Conservation (phyloP, 2,329 filamentous ascomycete genomes). For the Bipolaris bicolor region DNA sequence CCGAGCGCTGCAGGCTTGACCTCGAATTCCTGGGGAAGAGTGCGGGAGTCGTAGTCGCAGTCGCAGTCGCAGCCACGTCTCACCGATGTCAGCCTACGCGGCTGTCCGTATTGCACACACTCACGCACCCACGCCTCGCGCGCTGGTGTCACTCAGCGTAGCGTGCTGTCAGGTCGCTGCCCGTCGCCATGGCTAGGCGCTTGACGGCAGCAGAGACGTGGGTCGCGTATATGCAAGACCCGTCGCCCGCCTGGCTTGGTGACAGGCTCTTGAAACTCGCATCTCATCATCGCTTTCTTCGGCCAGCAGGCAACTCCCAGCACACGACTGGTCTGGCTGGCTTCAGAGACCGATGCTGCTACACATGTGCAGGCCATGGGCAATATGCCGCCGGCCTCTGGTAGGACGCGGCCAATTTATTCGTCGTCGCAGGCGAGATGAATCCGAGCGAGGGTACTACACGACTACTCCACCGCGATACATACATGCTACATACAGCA, state of each 20-base stretch:
- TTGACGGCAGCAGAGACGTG: constrained; percentile 25
- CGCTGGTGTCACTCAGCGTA: constrained; percentile 12
- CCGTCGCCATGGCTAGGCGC: constrained; percentile 33
- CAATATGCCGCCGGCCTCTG: constrained; percentile 25
- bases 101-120: not conserved
- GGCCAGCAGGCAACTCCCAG: constrained; percentile 12
- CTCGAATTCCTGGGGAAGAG: constrained; percentile 18
- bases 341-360: constrained; percentile 23
- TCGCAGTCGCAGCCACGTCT: constrained; percentile 3
- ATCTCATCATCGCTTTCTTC: constrained; percentile 22
- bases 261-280: constrained; percentile 32
- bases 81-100: constrained; percentile 11
- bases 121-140: not conserved
- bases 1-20: constrained; percentile 19
- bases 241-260: constrained; percentile 22
- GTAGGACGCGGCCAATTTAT: constrained; percentile 28
- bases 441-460: constrained; percentile 2
- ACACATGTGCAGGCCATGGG: constrained; percentile 7
- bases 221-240: constrained; percentile 27
- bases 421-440: constrained; percentile 23
- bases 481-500: not conserved
- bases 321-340: constrained; percentile 8
- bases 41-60: not conserved
- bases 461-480: not conserved
- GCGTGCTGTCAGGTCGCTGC: constrained; percentile 28